These are phyloP conservation scores for Paramecium pentaurelia DNA, from an alignment of 73 alveolate genomes.

Conservation along the genomic window DNA sequence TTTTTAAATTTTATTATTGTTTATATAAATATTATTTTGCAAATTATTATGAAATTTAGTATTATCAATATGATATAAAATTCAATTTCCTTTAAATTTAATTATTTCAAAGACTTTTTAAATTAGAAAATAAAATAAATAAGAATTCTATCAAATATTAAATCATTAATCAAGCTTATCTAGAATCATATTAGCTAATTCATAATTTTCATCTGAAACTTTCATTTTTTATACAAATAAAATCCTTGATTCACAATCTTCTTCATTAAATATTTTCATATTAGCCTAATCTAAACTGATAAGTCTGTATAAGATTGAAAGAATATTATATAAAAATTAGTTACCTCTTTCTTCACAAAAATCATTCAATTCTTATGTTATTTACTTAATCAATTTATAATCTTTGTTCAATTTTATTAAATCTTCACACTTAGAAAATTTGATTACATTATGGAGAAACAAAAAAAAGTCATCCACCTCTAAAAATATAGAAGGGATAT, in stretches of 20 bases:
- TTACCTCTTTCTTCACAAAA: not conserved
- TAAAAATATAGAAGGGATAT: not conserved
- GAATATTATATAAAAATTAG: not conserved
- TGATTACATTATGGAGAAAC: not conserved
- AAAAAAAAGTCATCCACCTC: not conserved
- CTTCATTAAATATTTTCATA: not conserved
- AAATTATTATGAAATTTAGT: not conserved
- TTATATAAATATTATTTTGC: not conserved
- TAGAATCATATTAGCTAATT: not conserved
- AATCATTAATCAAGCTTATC: not conserved
- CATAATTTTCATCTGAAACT: not conserved
- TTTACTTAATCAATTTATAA: not conserved
- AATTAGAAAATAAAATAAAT: not conserved
- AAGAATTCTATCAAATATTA: not conserved
- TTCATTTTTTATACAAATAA: not conserved
- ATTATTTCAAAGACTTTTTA: not conserved
- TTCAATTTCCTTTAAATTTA: not conserved
- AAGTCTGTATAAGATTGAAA: not conserved
- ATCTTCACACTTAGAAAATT: not conserved
- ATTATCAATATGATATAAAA: too few species aligned
- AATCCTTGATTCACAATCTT: slow-evolving; percentile 6
- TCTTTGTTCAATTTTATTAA: not conserved
- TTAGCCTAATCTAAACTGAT: not conserved
- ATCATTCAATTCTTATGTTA: not conserved
- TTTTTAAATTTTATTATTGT: not conserved